Evolutionary conservation across 306 rosid species (phyloP).

Genomic region (Sindora glabra): DNA sequence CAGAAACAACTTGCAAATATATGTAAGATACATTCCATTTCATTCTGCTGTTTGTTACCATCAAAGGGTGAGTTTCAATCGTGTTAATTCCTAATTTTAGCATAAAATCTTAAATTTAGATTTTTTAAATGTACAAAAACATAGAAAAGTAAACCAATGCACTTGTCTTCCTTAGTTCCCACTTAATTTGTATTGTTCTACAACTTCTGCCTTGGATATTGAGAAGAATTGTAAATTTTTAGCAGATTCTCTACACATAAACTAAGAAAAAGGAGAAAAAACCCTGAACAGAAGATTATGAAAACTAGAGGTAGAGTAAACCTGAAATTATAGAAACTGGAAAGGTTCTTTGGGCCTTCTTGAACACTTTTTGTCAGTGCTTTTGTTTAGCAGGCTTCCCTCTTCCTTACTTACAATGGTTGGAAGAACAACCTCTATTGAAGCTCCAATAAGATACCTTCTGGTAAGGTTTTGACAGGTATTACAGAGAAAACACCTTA

Average conservation of each 20-base stretch:
- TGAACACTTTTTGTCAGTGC: constrained; percentile 15
- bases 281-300: not conserved
- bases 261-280: not conserved
- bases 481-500: constrained; percentile 59
- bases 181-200: too few species aligned
- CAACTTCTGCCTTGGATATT: too few species aligned
- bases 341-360: constrained; percentile 9
- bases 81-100: too few species aligned
- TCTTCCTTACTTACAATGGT: constrained; percentile 16
- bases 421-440: constrained; percentile 36
- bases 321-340: constrained; percentile 17
- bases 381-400: constrained; percentile 16
- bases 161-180: not conserved
- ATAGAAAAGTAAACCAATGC: too few species aligned
- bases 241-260: too few species aligned
- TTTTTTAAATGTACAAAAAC: not conserved
- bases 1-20: too few species aligned
- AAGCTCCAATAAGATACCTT: constrained; percentile 45
- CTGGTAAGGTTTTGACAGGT: constrained; percentile 56
- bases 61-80: too few species aligned
- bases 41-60: too few species aligned
- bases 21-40: too few species aligned
- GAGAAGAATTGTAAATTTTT: not conserved
- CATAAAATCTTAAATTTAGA: too few species aligned
- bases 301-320: too few species aligned